phyloP scores from a whole-genome alignment of 2,329 filamentous ascomycete genomes.

The Orbilia javanica region DNA sequence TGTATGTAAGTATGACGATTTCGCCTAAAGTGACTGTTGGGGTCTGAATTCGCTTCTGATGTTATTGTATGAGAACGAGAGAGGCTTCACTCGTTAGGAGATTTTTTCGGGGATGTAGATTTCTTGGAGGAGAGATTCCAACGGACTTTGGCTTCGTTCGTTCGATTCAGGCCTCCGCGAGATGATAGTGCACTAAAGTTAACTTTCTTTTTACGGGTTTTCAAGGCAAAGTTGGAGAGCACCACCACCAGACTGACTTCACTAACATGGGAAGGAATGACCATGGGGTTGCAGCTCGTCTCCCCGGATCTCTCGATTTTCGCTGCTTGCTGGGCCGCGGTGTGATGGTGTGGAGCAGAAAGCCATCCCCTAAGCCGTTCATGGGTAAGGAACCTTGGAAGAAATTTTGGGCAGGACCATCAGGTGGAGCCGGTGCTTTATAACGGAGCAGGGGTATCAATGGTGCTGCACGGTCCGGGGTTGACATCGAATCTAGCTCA shows the following conservation, averaged over 20 bases:
- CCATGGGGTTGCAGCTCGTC: conserved; percentile 53
- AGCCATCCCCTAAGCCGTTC: conserved; percentile 39
- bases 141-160: conserved; percentile 10
- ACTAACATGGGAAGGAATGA: conserved; percentile 21
- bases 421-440: conserved; percentile 55
- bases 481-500: conserved; percentile 41
- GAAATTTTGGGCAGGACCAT: conserved; percentile 55
- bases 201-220: conserved; percentile 30
- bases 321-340: conserved; percentile 28
- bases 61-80: conserved; percentile 22
- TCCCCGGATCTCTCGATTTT: conserved; percentile 50
- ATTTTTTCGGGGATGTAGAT: conserved; percentile 22
- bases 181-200: conserved; percentile 22
- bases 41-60: conserved; percentile 41
- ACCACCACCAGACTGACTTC: conserved; percentile 46
- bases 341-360: conserved; percentile 55
- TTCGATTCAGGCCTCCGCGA: not conserved
- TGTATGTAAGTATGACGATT: conserved; percentile 37
- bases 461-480: conserved; percentile 35
- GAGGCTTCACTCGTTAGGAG: conserved; percentile 38
- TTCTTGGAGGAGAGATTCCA: conserved; percentile 32
- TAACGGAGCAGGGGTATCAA: conserved; percentile 45
- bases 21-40: conserved; percentile 56
- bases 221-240: conserved; percentile 10
- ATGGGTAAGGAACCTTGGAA: conserved; percentile 41